Evolutionary conservation across 257 asterid species (phyloP).

Genomic region (Eustoma russellianum): DNA sequence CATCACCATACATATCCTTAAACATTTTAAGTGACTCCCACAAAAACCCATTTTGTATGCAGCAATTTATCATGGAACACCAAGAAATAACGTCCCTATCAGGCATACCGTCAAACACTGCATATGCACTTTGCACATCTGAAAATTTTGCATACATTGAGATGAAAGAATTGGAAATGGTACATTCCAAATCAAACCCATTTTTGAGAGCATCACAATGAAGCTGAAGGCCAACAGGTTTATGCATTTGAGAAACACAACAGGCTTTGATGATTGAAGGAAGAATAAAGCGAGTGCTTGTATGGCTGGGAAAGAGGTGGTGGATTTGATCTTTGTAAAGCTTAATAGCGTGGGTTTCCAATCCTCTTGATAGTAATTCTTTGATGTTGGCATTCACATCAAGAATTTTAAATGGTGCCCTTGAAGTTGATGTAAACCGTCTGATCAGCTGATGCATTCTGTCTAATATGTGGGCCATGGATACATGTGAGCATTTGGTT

Average conservation of each 20-base stretch:
- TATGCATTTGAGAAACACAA: conserved; percentile 35
- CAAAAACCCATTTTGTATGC: conserved; percentile 36
- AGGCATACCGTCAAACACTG: conserved; percentile 61
- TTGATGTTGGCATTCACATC: conserved; percentile 26
- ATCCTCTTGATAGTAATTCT: conserved; percentile 24
- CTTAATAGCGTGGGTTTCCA: conserved; percentile 30
- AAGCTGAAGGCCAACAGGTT: conserved; percentile 34
- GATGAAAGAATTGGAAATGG: conserved; percentile 50
- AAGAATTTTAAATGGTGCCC: conserved; percentile 2
- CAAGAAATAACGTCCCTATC: conserved; percentile 24
- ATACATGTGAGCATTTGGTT: too few species aligned
- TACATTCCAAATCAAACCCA: conserved; percentile 42
- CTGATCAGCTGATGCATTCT: conserved; percentile 18
- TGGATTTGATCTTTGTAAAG: conserved; percentile 40
- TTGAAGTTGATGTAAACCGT: conserved; percentile 30
- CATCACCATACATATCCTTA: too few species aligned
- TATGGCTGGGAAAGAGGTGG: conserved; percentile 26
- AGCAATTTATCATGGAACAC: too few species aligned
- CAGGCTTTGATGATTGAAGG: conserved; percentile 69
- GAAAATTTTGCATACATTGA: conserved; percentile 40
- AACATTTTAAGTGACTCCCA: conserved; percentile 33
- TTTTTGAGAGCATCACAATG: conserved; percentile 45
- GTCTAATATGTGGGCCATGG: too few species aligned
- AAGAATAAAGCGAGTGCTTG: conserved; percentile 34
- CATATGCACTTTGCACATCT: conserved; percentile 20